Base-by-base conservation (phyloP, 495 filamentous ascomycete species). In the Neurospora pannonica region DNA sequence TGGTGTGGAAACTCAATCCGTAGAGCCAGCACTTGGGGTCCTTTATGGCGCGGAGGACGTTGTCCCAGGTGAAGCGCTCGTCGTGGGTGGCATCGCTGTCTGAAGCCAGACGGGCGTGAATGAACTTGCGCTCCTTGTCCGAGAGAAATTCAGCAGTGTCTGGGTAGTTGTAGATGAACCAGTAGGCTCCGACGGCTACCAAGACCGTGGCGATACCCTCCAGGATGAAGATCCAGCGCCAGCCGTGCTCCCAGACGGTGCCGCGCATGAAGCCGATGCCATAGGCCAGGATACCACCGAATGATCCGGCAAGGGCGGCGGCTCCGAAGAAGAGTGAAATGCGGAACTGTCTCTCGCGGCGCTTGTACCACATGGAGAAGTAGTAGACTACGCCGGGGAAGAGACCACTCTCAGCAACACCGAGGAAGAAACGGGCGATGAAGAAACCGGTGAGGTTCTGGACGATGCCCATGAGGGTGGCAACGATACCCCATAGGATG, bases 211-310 rank as follows among this genome's bases (percentile, higher is more conserved):
- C 80, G 9, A 93, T 84, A 4, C 92, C 92, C 84, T 93, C 91
- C 34, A 95, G 83, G 36, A 94, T 93, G 74, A 95, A 95, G 71
- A 95, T 94, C 90, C 93, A 95, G 11, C 89, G 85, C 93, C 93
- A 96, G 19, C 93, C 93, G 70, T 86, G 86, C n/a, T 85, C 83
- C 48, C 87, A 89, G 7, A 90, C 90, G 5, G 91, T 84, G 0
- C 90, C 90, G 62, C 82, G 80, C 90, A 93, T 92, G 60, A 91
- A 79, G 10, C 83, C 83, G 46, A 87, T 87, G n/a, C 85, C 87
- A 77, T 83, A 93, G 17, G 93, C 93, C 19, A 95, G 81, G 42
- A 94, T 87, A 2, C 93, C 93, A 72, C 93, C 93, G 79, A 95
- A 95, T 0, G 93, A 92, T 46, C 93, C 93, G 2, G 92, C 92